Evolutionary conservation across 441 rosid species (phyloP).

Genomic region (Erodium moschatum): DNA sequence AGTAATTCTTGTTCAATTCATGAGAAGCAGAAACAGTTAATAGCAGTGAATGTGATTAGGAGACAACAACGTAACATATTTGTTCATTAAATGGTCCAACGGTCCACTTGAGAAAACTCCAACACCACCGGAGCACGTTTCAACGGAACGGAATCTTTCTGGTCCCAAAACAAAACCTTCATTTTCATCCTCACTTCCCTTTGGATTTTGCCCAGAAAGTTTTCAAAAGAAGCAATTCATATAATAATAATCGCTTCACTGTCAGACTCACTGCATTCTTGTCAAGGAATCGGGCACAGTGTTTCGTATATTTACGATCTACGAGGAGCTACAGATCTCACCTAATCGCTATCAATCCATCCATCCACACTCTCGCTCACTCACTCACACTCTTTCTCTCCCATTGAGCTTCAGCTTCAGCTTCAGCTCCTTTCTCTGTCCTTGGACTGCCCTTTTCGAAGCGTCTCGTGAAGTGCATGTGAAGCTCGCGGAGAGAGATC

Average conservation of each 20-base stretch:
- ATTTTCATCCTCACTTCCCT: neutral
- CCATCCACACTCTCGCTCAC: too few relatives aligned
- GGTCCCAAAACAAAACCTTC: neutral
- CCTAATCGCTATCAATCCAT: neutral
- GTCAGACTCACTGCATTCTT: conserved; percentile 27
- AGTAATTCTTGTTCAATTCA: too few relatives aligned
- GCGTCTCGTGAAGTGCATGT: conserved; percentile 44
- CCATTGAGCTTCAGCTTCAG: conserved; percentile 24
- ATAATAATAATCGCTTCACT: conserved; percentile 37
- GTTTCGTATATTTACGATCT: too few relatives aligned
- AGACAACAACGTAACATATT: neutral
- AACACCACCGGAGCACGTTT: neutral
- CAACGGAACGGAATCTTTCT: conserved; percentile 7
- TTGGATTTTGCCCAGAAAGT: conserved; percentile 26
- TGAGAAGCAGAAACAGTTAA: neutral
- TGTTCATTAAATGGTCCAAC: neutral
- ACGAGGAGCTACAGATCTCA: neutral
- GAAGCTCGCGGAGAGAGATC: conserved; percentile 41
- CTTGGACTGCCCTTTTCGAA: conserved; percentile 14
- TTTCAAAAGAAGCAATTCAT: conserved; percentile 8
- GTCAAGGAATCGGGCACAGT: conserved; percentile 23
- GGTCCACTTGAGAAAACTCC: neutral
- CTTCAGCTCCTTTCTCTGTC: conserved; percentile 16
- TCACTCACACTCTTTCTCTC: too few relatives aligned
- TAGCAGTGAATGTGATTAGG: neutral